phyloP scores from a whole-genome alignment of 192 early-diverging fungal genomes.

The Coemansia sp. region DNA sequence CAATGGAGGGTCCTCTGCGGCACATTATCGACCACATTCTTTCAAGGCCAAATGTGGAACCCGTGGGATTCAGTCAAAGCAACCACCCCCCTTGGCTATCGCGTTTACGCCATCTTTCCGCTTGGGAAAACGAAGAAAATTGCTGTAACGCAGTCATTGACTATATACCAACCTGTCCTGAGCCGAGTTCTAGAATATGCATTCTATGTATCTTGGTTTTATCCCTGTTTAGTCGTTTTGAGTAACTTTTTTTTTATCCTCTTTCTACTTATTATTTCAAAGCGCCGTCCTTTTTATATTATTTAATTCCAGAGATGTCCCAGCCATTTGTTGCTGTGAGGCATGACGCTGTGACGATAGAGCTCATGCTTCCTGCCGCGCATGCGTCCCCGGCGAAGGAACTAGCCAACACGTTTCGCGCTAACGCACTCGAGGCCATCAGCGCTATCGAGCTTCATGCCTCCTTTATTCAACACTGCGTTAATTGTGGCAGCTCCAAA shows the following conservation, averaged over 20 bases:
- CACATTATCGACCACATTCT: slow-evolving; percentile 2
- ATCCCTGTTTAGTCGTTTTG: background rate
- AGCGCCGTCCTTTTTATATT: background rate
- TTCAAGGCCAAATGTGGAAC: slow-evolving; percentile 1
- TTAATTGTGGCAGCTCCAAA: background rate
- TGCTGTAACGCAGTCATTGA: background rate
- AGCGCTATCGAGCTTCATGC: slow-evolving; percentile 19
- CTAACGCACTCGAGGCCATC: background rate
- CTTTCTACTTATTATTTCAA: background rate
- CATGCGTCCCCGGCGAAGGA: background rate
- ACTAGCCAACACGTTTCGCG: background rate
- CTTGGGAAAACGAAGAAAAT: background rate
- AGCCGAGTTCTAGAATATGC: background rate
- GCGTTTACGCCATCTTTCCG: slow-evolving; percentile 5
- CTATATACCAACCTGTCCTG: background rate
- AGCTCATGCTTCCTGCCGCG: background rate
- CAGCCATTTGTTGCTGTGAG: slow-evolving; percentile 6
- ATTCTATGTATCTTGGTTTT: background rate
- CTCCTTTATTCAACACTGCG: slow-evolving; percentile 16
- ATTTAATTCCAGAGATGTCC: background rate
- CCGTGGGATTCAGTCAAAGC: background rate
- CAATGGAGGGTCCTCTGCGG: slow-evolving; percentile 2
- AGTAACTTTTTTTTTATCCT: background rate
- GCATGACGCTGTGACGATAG: background rate
- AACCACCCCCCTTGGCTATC: background rate